phyloP scores from a whole-genome alignment of 1,139 yeast genomes.

The Debaryomycetaceae sp. region DNA sequence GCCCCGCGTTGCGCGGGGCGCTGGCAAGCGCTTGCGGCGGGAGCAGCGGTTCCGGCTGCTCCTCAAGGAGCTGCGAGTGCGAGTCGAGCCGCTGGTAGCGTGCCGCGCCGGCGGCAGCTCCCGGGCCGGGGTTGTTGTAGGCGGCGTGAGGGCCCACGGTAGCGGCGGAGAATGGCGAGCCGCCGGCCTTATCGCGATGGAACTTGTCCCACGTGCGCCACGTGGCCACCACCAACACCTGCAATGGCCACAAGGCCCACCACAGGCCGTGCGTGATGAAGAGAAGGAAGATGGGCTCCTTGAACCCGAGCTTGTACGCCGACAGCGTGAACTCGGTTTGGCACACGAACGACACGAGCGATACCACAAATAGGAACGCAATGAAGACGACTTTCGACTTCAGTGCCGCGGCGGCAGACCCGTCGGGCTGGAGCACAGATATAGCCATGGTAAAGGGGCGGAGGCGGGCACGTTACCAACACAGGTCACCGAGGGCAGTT shows the following conservation, averaged over 20 bases:
- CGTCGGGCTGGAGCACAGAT: conserved; percentile 13
- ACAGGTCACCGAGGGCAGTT: too few species aligned
- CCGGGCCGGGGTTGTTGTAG: too few species aligned
- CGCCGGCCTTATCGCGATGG: conserved; percentile 4
- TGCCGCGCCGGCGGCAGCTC: conserved; percentile 4
- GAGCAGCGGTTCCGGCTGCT: conserved; percentile 12
- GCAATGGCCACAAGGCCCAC: conserved; percentile 73
- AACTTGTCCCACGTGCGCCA: conserved; percentile 36
- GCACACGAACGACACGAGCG: conserved; percentile 62
- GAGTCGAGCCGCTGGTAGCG: conserved; percentile 29
- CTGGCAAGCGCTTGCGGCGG: conserved; percentile 7
- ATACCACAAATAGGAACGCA: conserved; percentile 50
- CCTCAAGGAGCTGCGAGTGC: conserved; percentile 25
- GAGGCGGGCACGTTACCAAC: too few species aligned
- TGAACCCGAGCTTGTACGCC: conserved; percentile 54
- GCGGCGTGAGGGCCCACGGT: too few species aligned
- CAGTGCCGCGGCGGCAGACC: conserved; percentile 15
- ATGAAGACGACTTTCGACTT: conserved; percentile 49
- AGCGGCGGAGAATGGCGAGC: conserved; percentile 1
- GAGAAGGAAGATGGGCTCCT: conserved; percentile 67
- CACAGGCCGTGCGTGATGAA: conserved; percentile 77
- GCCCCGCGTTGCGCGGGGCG: conserved; percentile 1
- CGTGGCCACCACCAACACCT: conserved; percentile 47
- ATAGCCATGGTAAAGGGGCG: conserved; percentile 17
- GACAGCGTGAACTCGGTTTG: conserved; percentile 82